These are phyloP conservation scores for Pythium volutum DNA, from an alignment of 352 stramenopile genomes.

Conservation along the genomic window DNA sequence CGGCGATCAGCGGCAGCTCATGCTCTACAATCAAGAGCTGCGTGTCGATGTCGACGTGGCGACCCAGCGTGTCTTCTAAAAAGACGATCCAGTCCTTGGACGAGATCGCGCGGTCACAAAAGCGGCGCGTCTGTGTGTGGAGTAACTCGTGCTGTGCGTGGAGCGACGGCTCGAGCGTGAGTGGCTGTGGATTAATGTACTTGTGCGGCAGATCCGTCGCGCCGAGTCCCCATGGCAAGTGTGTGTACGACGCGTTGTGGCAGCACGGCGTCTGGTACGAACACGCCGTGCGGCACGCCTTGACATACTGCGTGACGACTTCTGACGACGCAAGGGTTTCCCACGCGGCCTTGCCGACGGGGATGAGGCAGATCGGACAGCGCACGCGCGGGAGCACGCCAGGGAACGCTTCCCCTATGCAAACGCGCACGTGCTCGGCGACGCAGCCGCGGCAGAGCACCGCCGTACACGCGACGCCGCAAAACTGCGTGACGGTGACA, in stretches of 20 bases:
- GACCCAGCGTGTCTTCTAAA: conserved; percentile 19
- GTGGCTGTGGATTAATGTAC: background rate
- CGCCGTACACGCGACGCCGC: conserved; percentile 13
- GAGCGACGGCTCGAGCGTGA: conserved; percentile 10
- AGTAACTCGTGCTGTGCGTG: conserved; percentile 6
- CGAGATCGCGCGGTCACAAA: conserved; percentile 16
- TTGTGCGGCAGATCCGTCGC: background rate
- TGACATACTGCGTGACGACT: conserved; percentile 8
- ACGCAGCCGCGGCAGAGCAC: conserved; percentile 21
- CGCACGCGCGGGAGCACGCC: conserved; percentile 23
- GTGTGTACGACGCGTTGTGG: conserved; percentile 22
- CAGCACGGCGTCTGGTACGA: conserved; percentile 27
- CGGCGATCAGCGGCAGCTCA: conserved; percentile 9
- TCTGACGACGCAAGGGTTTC: background rate
- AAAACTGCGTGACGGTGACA: conserved; percentile 10
- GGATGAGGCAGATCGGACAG: conserved; percentile 27
- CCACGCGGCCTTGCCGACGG: conserved; percentile 25
- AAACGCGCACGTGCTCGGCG: conserved; percentile 17
- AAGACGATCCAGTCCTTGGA: conserved; percentile 12
- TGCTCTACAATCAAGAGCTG: conserved; percentile 22
- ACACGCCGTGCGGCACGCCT: conserved; percentile 18
- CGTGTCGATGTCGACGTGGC: background rate
- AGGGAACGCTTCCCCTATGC: conserved; percentile 4
- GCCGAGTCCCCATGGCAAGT: conserved; percentile 11
- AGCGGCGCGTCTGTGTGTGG: conserved; percentile 1